phyloP scores from a whole-genome alignment of 1,284 basidiomycete genomes.

The Irpex lacteus region DNA sequence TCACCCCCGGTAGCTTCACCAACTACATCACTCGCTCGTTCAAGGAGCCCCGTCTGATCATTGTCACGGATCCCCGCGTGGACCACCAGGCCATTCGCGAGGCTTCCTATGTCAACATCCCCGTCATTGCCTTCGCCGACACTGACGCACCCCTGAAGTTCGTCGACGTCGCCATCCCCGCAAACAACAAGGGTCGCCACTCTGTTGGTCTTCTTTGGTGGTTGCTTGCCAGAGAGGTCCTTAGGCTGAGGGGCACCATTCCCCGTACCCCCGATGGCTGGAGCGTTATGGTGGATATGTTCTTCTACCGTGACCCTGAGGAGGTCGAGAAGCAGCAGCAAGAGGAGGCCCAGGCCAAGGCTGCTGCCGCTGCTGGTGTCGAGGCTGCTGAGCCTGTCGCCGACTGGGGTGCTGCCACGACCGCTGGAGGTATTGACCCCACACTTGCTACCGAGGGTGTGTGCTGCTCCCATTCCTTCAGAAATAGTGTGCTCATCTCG shows the following conservation, averaged over 20 bases:
- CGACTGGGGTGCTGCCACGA: constrained; percentile 82
- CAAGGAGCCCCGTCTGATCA: constrained; percentile 98
- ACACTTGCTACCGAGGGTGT: constrained; percentile 70
- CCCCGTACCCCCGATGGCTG: constrained; percentile 89
- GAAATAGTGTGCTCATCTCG: constrained; percentile 7
- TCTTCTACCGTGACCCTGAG: constrained; percentile 99
- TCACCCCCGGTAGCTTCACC: constrained; percentile 98
- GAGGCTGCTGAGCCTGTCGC: constrained; percentile 52
- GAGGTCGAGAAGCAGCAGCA: constrained; percentile 97
- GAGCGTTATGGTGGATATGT: constrained; percentile 99
- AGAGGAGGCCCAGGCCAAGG: constrained; percentile 86
- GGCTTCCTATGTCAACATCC: constrained; percentile 99
- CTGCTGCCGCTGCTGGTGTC: constrained; percentile 47
- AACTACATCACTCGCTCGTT: constrained; percentile 99
- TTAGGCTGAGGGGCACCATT: constrained; percentile 92
- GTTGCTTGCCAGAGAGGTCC: constrained; percentile 96
- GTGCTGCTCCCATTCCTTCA: constrained; percentile 31
- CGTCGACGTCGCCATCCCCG: constrained; percentile 98
- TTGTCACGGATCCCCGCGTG: constrained; percentile 98
- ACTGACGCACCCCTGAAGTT: constrained; percentile 97
- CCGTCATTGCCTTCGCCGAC: constrained; percentile 98
- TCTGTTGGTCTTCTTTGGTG: constrained; percentile 99
- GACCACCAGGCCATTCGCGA: constrained; percentile 99
- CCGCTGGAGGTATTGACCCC: constrained; percentile 75
- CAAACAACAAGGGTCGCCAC: constrained; percentile 99